These are phyloP conservation scores for Pyrenophora seminiperda DNA, from an alignment of 2,329 filamentous ascomycete species.

Conservation along the genomic window DNA sequence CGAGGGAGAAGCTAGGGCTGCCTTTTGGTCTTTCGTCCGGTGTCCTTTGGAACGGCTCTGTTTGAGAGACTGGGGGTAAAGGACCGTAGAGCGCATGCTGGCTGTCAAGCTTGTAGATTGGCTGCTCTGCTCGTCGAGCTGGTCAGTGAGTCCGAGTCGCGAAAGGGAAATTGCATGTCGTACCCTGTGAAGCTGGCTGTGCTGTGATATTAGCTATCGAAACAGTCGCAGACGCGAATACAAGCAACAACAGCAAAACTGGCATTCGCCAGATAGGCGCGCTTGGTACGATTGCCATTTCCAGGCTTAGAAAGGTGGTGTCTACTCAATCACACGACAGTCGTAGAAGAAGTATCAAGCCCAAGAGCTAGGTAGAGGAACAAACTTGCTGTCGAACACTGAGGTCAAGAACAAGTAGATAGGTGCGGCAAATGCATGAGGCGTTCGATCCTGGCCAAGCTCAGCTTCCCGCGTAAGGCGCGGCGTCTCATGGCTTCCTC, in stretches of 20 bases:
- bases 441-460: slow-evolving; percentile 24
- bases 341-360: background rate
- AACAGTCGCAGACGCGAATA: slow-evolving; percentile 10
- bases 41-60: background rate
- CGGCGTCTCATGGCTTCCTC: slow-evolving; percentile 1
- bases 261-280: slow-evolving; percentile 10
- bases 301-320: background rate
- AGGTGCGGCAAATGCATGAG: slow-evolving; percentile 19
- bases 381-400: slow-evolving; percentile 1
- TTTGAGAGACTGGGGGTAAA: background rate
- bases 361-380: slow-evolving; percentile 2
- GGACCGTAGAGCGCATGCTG: slow-evolving; percentile 17
- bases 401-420: slow-evolving; percentile 17
- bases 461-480: slow-evolving; percentile 7
- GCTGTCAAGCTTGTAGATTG: slow-evolving; percentile 20
- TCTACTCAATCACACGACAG: background rate
- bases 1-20: slow-evolving; percentile 1
- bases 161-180: background rate
- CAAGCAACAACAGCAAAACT: slow-evolving; percentile 4
- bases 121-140: slow-evolving; percentile 4
- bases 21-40: background rate
- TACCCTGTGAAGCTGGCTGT: slow-evolving; percentile 13
- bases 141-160: slow-evolving; percentile 6
- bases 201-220: slow-evolving; percentile 7
- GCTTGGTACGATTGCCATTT: slow-evolving; percentile 7